These are phyloP conservation scores for Annulohypoxylon stygium DNA, from an alignment of 495 filamentous ascomycete species.

Conservation along the genomic window DNA sequence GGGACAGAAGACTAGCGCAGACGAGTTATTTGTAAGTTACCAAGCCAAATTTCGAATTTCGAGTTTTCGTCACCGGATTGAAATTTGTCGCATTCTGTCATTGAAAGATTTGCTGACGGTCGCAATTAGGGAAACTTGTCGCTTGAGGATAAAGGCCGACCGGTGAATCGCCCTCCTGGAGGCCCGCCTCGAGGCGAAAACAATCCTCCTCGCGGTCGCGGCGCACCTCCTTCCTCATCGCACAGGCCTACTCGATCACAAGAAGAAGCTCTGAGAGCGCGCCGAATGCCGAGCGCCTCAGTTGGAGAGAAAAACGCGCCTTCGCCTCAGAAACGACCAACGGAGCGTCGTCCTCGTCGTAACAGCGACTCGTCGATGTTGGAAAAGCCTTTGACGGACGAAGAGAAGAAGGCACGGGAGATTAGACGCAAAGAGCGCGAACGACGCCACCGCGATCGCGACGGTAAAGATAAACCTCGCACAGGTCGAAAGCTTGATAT, in stretches of 20 bases:
- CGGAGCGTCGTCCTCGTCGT: conserved; percentile 74
- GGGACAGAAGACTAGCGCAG: conserved; percentile 71
- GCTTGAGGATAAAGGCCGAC: conserved; percentile 61
- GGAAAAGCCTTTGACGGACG: conserved; percentile 77
- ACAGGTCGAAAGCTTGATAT: conserved; percentile 81
- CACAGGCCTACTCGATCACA: conserved; percentile 73
- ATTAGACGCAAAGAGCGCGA: conserved; percentile 77
- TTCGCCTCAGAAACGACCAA: conserved; percentile 54
- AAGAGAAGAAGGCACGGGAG: conserved; percentile 81
- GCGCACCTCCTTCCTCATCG: conserved; percentile 57
- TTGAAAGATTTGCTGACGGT: conserved; percentile 27
- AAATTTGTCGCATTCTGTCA: neutral
- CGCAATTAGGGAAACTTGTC: conserved; percentile 63
- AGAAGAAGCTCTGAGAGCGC: conserved; percentile 68
- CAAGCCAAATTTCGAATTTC: neutral
- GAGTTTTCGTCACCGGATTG: neutral
- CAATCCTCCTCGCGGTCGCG: conserved; percentile 60
- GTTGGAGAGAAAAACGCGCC: conserved; percentile 50
- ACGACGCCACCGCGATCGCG: conserved; percentile 72
- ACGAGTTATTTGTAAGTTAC: conserved; percentile 89
- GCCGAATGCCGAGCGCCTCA: conserved; percentile 55
- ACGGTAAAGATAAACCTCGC: conserved; percentile 69
- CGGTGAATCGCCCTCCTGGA: conserved; percentile 58
- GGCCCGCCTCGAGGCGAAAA: conserved; percentile 64
- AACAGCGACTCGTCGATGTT: conserved; percentile 96